phyloP scores from a whole-genome alignment of 768 basidiomycete genomes.

The Amanita fuliginea region DNA sequence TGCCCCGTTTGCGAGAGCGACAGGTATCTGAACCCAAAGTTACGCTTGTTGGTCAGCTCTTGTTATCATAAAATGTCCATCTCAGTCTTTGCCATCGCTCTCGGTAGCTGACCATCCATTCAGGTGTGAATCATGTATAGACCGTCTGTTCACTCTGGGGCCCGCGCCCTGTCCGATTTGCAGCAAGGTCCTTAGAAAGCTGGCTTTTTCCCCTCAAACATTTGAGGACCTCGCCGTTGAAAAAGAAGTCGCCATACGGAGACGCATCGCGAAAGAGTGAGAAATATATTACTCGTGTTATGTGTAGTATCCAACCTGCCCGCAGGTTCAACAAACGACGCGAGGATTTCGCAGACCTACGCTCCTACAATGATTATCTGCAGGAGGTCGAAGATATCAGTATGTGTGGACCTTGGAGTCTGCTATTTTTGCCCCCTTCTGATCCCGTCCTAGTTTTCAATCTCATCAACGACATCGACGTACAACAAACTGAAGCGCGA shows the following conservation, averaged over 20 bases:
- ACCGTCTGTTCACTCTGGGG: conserved; percentile 89
- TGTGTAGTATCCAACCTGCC: neutral
- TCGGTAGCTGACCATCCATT: neutral
- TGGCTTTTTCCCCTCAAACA: conserved; percentile 92
- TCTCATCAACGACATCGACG: conserved; percentile 81
- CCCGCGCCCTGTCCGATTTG: conserved; percentile 96
- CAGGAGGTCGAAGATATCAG: conserved; percentile 91
- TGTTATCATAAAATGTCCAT: conserved; percentile 97
- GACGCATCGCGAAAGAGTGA: conserved; percentile 84
- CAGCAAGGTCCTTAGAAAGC: conserved; percentile 74
- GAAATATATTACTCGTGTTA: conserved; percentile 13
- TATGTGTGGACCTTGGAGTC: conserved; percentile 11
- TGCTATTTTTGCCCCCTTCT: conserved; percentile 2
- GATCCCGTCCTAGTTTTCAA: conserved; percentile 63
- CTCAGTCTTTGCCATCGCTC: neutral
- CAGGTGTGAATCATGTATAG: conserved; percentile 99
- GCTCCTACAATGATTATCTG: conserved; percentile 88
- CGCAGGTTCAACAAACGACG: conserved; percentile 86
- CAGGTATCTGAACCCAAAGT: conserved; percentile 87
- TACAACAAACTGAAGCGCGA: conserved; percentile 71
- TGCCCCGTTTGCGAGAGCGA: conserved; percentile 98
- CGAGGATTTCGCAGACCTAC: conserved; percentile 77
- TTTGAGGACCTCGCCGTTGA: conserved; percentile 90
- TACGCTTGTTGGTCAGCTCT: conserved; percentile 86
- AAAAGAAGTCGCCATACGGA: conserved; percentile 85